These are phyloP conservation scores for Venturia asperata DNA, from an alignment of 2,329 filamentous ascomycete species.

Conservation along the genomic window DNA sequence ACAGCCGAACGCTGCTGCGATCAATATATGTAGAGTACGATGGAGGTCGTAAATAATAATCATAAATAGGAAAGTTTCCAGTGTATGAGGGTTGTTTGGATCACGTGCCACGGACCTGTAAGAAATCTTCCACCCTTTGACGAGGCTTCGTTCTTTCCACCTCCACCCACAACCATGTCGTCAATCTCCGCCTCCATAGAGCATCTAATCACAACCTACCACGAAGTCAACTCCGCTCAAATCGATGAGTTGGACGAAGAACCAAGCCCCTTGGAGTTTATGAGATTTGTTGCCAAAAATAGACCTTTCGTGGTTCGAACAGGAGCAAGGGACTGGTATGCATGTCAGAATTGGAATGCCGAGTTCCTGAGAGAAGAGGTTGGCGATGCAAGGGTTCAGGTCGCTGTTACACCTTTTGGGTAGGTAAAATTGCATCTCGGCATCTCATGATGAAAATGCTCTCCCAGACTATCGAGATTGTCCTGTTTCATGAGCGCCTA, in stretches of 20 bases:
- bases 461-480: too few relatives aligned
- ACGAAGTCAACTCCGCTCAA: constrained; percentile 58
- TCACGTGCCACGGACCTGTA: not conserved
- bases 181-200: not conserved
- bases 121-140: not conserved
- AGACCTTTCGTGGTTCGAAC: constrained; percentile 65
- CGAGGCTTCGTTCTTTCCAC: too few relatives aligned
- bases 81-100: too few relatives aligned
- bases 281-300: constrained; percentile 68
- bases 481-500: too few relatives aligned
- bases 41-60: too few relatives aligned
- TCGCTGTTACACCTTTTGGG: constrained; percentile 70
- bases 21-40: too few relatives aligned
- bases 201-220: constrained; percentile 40
- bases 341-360: constrained; percentile 56
- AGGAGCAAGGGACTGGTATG: constrained; percentile 57
- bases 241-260: constrained; percentile 57
- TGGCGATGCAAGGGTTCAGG: constrained; percentile 55
- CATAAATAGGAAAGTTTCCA: too few relatives aligned
- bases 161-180: not conserved
- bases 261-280: constrained; percentile 71
- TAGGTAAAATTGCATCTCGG: constrained; percentile 31
- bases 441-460: not conserved
- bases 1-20: too few relatives aligned
- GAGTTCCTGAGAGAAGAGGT: constrained; percentile 52